Evolutionary conservation across 2,329 filamentous ascomycete species (phyloP).

Genomic region (Tolypocladium capitatum): DNA sequence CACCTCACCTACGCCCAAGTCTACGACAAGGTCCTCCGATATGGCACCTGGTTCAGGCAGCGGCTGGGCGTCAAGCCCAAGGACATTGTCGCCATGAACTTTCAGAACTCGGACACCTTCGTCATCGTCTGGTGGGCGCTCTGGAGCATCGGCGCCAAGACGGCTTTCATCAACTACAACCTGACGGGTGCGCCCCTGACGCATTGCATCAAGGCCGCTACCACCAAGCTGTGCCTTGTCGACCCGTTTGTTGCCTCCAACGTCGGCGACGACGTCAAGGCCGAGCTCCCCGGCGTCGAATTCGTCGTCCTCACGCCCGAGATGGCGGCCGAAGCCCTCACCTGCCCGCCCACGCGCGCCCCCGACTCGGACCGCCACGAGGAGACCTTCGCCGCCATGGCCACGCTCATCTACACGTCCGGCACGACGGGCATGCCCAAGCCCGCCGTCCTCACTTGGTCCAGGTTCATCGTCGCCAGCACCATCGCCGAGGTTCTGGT

Average conservation of each 20-base stretch:
- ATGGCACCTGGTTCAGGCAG: constrained; percentile 62
- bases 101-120: constrained; percentile 69
- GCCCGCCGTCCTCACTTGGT: constrained; percentile 62
- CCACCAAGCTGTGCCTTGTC: constrained; percentile 53
- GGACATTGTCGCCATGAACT: constrained; percentile 70
- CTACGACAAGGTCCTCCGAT: constrained; percentile 57
- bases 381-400: constrained; percentile 41
- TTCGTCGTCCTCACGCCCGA: constrained; percentile 50
- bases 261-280: constrained; percentile 43
- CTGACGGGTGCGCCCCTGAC: constrained; percentile 55
- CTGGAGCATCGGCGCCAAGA: constrained; percentile 72
- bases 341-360: constrained; percentile 38
- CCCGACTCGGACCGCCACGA: constrained; percentile 44
- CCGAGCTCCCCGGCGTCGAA: constrained; percentile 35
- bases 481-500: constrained; percentile 31
- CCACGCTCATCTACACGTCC: constrained; percentile 69
- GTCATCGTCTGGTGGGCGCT: constrained; percentile 63
- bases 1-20: constrained; percentile 62
- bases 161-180: constrained; percentile 84
- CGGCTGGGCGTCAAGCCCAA: constrained; percentile 49
- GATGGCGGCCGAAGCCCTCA: constrained; percentile 38
- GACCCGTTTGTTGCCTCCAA: constrained; percentile 46
- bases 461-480: constrained; percentile 42
- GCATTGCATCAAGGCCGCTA: constrained; percentile 61
- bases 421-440: constrained; percentile 80